Percentiles rank a stretch among this genome's conserved stretches.
Conservation (phyloP, 768 basidiomycete species). For the Sporobolomyces pararoseus region DNA sequence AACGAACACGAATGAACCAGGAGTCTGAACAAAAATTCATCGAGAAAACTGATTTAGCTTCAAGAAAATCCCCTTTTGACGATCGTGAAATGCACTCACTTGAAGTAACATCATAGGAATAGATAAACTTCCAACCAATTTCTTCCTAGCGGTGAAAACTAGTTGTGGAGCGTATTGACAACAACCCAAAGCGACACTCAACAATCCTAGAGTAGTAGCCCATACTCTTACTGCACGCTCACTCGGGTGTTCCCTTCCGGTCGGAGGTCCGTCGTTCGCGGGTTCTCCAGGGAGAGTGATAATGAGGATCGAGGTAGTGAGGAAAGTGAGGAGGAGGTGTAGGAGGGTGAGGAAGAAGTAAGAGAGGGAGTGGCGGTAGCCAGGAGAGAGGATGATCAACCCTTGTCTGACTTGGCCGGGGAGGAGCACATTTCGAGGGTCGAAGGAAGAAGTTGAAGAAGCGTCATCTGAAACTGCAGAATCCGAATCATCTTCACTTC, state of each 20-base stretch:
- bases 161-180: conserved; percentile 88
- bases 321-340: conserved; percentile 62
- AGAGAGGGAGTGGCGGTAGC: conserved; percentile 74
- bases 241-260: conserved; percentile 45
- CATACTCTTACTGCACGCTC: conserved; percentile 56
- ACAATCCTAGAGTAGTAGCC: conserved; percentile 83
- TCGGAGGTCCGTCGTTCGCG: not conserved
- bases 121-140: conserved; percentile 85
- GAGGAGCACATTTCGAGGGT: conserved; percentile 33
- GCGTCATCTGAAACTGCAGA: conserved; percentile 1
- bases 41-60: too few relatives aligned
- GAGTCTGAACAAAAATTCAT: too few relatives aligned
- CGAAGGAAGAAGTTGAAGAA: conserved; percentile 17
- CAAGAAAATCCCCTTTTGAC: too few relatives aligned
- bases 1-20: conserved; percentile 46
- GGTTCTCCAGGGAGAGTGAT: conserved; percentile 35
- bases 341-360: conserved; percentile 66
- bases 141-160: conserved; percentile 59
- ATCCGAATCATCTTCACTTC: not conserved
- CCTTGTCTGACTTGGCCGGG: conserved; percentile 34
- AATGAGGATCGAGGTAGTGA: conserved; percentile 62
- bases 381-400: conserved; percentile 47
- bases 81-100: conserved; percentile 55
- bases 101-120: conserved; percentile 96
- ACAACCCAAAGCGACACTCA: conserved; percentile 70